These are phyloP conservation scores for Solanum phureja DNA, from an alignment of 257 asterid species.

Conservation along the genomic window DNA sequence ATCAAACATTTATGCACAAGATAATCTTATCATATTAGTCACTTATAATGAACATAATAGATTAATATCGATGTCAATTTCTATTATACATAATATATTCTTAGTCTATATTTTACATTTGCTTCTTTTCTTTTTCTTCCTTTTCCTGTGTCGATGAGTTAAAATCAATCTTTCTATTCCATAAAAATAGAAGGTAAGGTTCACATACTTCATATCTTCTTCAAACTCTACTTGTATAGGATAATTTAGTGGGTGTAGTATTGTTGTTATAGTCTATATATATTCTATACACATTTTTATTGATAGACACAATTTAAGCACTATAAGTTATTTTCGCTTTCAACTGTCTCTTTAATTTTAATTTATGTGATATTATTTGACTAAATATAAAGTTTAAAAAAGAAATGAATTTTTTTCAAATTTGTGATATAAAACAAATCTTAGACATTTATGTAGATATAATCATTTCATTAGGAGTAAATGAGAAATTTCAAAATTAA, in stretches of 20 bases:
- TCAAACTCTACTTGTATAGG: too few species aligned
- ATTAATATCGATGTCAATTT: not conserved
- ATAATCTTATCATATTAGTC: not conserved
- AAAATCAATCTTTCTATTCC: too few species aligned
- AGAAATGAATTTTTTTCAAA: too few species aligned
- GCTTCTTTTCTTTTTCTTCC: too few species aligned
- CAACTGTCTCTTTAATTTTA: fast-evolving
- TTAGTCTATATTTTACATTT: not conserved
- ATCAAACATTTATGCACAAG: not conserved
- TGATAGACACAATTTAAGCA: not conserved
- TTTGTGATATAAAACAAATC: too few species aligned
- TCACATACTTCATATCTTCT: not conserved
- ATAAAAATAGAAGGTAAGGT: too few species aligned
- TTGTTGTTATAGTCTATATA: not conserved
- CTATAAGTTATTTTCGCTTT: not conserved
- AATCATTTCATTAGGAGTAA: too few species aligned
- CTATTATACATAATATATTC: not conserved
- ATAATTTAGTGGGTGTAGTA: not conserved
- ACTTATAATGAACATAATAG: not conserved
- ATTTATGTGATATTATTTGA: not conserved
- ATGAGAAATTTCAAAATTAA: too few species aligned
- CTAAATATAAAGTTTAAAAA: not conserved
- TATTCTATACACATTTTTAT: not conserved
- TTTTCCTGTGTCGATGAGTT: too few species aligned
- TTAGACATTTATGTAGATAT: fast-evolving